Evolutionary conservation across 2,329 filamentous ascomycete species (phyloP).

Genomic region (Zasmidium angulare): DNA sequence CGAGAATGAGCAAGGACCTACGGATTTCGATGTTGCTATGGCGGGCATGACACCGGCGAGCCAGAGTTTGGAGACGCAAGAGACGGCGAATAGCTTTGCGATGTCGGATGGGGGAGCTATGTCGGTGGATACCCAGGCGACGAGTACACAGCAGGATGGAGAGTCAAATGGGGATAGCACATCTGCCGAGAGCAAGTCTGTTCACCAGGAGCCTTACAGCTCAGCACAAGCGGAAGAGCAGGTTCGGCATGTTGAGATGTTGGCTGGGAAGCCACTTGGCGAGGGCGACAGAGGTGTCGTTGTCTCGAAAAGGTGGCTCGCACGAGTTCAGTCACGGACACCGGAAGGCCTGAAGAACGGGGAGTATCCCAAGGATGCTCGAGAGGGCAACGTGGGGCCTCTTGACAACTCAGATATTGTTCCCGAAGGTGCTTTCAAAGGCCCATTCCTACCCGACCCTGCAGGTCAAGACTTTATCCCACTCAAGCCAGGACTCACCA

Average conservation of each 20-base stretch:
- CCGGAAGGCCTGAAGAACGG: conserved; percentile 57
- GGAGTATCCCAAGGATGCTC: conserved; percentile 58
- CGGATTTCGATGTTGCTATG: conserved; percentile 24
- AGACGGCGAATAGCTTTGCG: conserved; percentile 5
- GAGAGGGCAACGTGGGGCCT: conserved; percentile 68
- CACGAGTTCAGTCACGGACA: conserved; percentile 66
- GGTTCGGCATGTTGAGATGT: conserved; percentile 67
- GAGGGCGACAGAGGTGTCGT: conserved; percentile 76
- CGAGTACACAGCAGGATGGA: conserved; percentile 23
- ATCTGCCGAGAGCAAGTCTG: not conserved
- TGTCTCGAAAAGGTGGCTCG: conserved; percentile 77
- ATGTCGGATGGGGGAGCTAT: conserved; percentile 5
- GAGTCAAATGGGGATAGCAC: not conserved
- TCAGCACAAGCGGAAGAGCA: conserved; percentile 60
- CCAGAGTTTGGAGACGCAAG: conserved; percentile 13
- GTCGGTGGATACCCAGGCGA: conserved; percentile 20
- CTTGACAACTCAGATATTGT: conserved; percentile 87
- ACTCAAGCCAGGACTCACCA: conserved; percentile 64
- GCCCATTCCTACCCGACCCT: conserved; percentile 25
- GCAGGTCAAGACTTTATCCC: conserved; percentile 59
- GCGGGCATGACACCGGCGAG: conserved; percentile 17
- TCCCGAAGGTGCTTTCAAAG: conserved; percentile 29
- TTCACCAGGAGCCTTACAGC: conserved; percentile 13
- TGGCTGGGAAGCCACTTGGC: conserved; percentile 52
- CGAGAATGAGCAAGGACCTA: conserved; percentile 6